Base-by-base conservation (phyloP, 805 yeast species). In the Pichia cephalocereana region DNA sequence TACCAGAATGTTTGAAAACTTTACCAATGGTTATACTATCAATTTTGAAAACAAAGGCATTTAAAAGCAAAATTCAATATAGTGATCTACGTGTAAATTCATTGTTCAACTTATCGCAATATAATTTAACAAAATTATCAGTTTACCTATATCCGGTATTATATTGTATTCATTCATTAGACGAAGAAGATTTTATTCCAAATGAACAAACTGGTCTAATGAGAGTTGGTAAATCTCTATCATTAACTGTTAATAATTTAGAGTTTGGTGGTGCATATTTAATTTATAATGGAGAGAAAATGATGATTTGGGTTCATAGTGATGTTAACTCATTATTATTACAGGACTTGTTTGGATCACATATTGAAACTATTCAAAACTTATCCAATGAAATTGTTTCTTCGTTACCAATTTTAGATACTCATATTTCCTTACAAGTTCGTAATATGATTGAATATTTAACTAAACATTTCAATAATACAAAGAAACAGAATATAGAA, bases 91-190 rank as follows among this genome's bases (percentile, higher is more conserved):
- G 95, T 48, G 71, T 86, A 11, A 74, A 72, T 49, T 76, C 77
- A 44, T 68, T 75, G 45, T 72, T 70, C 51, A 66, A 70, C 42
- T 67, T 87, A 60, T 69, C 75, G 55, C 67, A 73, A 8, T 69
- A 77, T 62, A 75, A 84, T 4, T 61, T 83, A 15, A 79, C 76
- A 23, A 72, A 72, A 45, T 68, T 90, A 19, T 68, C 80, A 23
- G 76, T 75, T 50, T 80, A 79, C 52, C 70, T 93, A 38, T 93
- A 90, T 59, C 98, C 99, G 1, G 80, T 84, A 11, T 69, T 91
- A 48, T 71, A 85, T 32, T 86, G 85, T 38, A 63, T 91, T 27
- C 96, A 89, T 61, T 72, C 76, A 4, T 64, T 86, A 49, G 66
- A 66, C 2, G 83, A 76, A 10, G 68, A 67, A 1, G 95, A 86